Base-by-base conservation (phyloP, 1,284 basidiomycete genomes). In the Tilletia indica region DNA sequence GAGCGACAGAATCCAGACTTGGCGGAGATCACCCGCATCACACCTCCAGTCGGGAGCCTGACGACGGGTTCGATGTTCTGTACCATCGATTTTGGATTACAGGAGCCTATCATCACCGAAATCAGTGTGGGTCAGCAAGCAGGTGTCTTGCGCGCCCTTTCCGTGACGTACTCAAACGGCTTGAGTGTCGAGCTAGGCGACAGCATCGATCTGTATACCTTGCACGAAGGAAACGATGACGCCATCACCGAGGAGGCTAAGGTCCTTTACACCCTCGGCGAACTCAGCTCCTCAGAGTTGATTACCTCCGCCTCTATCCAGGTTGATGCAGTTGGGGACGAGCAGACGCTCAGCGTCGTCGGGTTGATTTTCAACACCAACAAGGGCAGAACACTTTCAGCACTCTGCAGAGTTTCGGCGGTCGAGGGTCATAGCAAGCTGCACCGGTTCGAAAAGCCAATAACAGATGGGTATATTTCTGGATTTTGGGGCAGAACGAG, bases 381-480 rank as follows among this genome's bases (percentile, higher is more conserved):
- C 31, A 47, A 51, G 42, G 67, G 67, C 31, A 12, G 45, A 5
- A 31, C 6, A 4, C 45, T 68, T 19, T 16, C 19, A 12, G 45
- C 19, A 6, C 16, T 54, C 3, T 48, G 14, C 42, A 25, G 16
- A 16, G 42, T 6, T 21, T 42, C 48, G 3, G 21, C 21, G 2
- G 51, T 25, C 9, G 16, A 54, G 45, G n/a, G 34, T 4, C 45
- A 68, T 25, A 31, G 34, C 56, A 21, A 34, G 9, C 4, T 25
- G 56, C 56, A 58, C 56, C 12, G 21, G 3, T 68, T 68, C 42
- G 67, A 68, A 19, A 68, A 49, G 42, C 67, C 67, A 3, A 68
- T 68, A 42, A 45, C 38, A 16, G 67, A 68, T 34, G 67, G 42
- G 8, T 68, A 68, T 21, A 48, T 68, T n/a, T 68, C 67, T 47